A percentile compares a stretch with the other conserved stretches of the same genome.
Evolutionary conservation across 768 basidiomycete species (phyloP).

Genomic region (Chlorophyllum brunneum): DNA sequence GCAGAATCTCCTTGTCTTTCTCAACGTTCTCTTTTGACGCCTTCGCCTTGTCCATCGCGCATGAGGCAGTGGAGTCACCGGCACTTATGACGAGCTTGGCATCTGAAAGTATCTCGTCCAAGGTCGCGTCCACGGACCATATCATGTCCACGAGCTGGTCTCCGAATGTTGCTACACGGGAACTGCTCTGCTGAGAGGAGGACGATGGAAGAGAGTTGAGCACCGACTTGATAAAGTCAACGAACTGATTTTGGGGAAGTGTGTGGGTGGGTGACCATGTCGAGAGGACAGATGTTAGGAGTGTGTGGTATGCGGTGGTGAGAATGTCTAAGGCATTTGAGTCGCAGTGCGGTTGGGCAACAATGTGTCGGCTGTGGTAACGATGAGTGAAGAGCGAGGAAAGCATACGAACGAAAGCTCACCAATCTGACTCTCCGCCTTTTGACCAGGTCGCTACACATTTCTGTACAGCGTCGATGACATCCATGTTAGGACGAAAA

Average conservation of each 20-base stretch:
- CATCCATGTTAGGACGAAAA: constrained; percentile 44
- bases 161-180: constrained; percentile 42
- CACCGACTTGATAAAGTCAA: constrained; percentile 63
- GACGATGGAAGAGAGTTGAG: constrained; percentile 64
- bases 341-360: constrained; percentile 58
- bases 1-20: constrained; percentile 59
- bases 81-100: constrained; percentile 39
- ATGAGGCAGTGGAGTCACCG: constrained; percentile 26
- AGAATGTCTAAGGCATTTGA: constrained; percentile 50
- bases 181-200: constrained; percentile 45
- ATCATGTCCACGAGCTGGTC: constrained; percentile 76
- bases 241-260: constrained; percentile 47
- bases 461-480: constrained; percentile 47
- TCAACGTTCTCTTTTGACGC: constrained; percentile 52
- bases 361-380: constrained; percentile 52
- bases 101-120: constrained; percentile 68
- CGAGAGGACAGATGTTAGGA: constrained; percentile 54
- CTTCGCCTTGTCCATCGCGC: constrained; percentile 32
- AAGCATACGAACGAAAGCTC: constrained; percentile 20
- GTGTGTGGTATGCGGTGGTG: constrained; percentile 65
- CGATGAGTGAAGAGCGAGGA: constrained; percentile 13
- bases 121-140: constrained; percentile 75
- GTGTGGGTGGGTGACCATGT: constrained; percentile 49
- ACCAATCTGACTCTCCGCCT: constrained; percentile 66
- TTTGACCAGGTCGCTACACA: constrained; percentile 52